Evolutionary conservation across 164 flowering plant genomes (phyloP).

Genomic region (Sextonia rubra): DNA sequence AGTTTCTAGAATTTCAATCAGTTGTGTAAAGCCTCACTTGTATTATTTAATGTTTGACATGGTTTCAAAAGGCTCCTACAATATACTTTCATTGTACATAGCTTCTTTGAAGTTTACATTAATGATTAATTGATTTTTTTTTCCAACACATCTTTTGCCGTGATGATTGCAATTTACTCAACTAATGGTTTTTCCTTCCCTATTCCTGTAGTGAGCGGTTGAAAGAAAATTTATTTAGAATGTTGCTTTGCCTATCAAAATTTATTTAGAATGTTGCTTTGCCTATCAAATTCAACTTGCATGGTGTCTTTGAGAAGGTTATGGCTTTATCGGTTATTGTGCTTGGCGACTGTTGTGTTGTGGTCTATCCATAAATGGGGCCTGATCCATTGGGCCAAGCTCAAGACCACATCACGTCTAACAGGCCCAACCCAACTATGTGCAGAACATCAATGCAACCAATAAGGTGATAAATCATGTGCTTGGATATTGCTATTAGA

Average conservation of each 20-base stretch:
- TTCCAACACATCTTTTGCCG: neutral
- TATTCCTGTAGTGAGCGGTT: neutral
- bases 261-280: no score
- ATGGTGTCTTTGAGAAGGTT: neutral
- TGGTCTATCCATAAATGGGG: neutral
- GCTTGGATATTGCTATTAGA: no score
- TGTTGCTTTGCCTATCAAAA: no score
- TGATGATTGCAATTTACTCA: neutral
- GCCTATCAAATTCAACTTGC: neutral
- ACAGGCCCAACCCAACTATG: no score
- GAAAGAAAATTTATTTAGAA: no score
- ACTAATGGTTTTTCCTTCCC: neutral
- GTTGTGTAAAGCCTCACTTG: conserved; percentile 34
- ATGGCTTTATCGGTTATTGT: neutral
- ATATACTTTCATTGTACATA: conserved; percentile 33
- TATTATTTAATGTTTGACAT: conserved; percentile 25
- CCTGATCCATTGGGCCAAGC: neutral
- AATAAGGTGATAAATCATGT: no score
- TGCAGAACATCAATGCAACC: no score
- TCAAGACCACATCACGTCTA: no score
- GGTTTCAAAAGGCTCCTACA: conserved; percentile 15
- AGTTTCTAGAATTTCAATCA: conserved; percentile 48
- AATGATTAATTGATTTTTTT: neutral
- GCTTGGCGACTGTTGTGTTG: neutral
- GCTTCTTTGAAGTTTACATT: conserved; percentile 14